phyloP scores from a whole-genome alignment of 257 asterid genomes.

The Solanum sitiens region DNA sequence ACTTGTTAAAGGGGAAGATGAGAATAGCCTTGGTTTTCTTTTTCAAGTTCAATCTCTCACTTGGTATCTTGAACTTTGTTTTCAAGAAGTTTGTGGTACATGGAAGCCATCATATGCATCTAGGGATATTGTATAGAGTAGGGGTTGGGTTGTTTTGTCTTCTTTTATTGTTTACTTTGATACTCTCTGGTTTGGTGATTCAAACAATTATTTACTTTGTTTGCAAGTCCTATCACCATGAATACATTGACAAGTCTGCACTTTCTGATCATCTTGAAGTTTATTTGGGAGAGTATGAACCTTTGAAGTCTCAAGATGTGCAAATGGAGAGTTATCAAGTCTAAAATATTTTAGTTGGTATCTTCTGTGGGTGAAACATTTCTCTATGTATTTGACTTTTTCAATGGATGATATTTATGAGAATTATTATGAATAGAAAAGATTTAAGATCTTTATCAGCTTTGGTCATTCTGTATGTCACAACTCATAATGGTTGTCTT shows the following conservation, averaged over 20 bases:
- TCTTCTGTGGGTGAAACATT: not conserved
- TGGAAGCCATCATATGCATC: not conserved
- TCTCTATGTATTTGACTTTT: not conserved
- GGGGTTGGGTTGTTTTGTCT: conserved; percentile 32
- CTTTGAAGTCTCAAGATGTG: conserved; percentile 43
- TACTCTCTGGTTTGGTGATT: conserved; percentile 37
- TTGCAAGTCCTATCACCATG: conserved; percentile 58
- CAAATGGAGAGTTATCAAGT: conserved; percentile 35
- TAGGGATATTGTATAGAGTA: not conserved
- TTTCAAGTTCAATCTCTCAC: conserved; percentile 16
- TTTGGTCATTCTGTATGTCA: not conserved
- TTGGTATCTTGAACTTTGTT: conserved; percentile 2
- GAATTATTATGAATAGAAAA: not conserved
- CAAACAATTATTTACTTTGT: conserved; percentile 56
- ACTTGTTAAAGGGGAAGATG: conserved; percentile 48
- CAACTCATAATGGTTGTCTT: not conserved
- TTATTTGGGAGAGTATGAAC: conserved; percentile 57
- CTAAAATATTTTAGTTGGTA: not conserved
- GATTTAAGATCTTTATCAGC: not conserved
- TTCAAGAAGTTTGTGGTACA: conserved; percentile 15
- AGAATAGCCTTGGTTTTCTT: conserved; percentile 16
- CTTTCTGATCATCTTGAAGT: conserved; percentile 64
- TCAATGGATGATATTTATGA: not conserved
- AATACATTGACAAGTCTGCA: conserved; percentile 47
- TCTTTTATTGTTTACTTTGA: conserved; percentile 15